phyloP scores from a whole-genome alignment of 2,329 filamentous ascomycete species.

The Clarireedia sp. region DNA sequence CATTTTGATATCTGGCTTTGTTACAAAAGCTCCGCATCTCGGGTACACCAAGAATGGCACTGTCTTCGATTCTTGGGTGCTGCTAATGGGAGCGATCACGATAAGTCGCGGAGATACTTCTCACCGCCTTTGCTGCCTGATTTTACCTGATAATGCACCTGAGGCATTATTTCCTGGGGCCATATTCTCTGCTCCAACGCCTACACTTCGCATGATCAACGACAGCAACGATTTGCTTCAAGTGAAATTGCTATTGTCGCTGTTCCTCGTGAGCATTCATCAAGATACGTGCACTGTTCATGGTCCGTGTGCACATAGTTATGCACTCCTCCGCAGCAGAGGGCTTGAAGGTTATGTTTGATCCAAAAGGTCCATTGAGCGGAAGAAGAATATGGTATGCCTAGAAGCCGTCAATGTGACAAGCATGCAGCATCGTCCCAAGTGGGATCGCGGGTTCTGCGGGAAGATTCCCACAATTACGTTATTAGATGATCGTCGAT shows the following conservation, averaged over 20 bases:
- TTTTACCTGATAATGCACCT: too few relatives aligned
- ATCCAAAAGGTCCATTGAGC: background rate
- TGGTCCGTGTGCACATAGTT: too few relatives aligned
- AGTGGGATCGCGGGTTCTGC: background rate
- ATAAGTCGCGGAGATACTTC: background rate
- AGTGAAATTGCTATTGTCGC: too few relatives aligned
- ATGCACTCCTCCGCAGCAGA: too few relatives aligned
- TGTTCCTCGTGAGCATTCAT: too few relatives aligned
- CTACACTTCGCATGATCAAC: too few relatives aligned
- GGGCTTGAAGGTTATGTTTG: background rate
- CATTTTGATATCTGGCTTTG: slow-evolving; percentile 6
- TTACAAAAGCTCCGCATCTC: slow-evolving; percentile 3
- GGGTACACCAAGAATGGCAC: background rate
- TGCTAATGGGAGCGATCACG: background rate
- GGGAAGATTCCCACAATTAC: background rate
- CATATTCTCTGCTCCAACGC: too few relatives aligned
- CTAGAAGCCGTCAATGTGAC: background rate
- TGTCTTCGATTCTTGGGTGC: background rate
- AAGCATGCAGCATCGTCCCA: background rate
- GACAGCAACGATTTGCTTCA: too few relatives aligned
- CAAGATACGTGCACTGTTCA: too few relatives aligned
- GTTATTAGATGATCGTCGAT: slow-evolving; percentile 1
- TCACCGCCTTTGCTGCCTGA: background rate
- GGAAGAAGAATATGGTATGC: background rate
- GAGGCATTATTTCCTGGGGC: too few relatives aligned